These are phyloP conservation scores for Microdochium bolleyi DNA, from an alignment of 2,329 filamentous ascomycete species.

Conservation along the genomic window DNA sequence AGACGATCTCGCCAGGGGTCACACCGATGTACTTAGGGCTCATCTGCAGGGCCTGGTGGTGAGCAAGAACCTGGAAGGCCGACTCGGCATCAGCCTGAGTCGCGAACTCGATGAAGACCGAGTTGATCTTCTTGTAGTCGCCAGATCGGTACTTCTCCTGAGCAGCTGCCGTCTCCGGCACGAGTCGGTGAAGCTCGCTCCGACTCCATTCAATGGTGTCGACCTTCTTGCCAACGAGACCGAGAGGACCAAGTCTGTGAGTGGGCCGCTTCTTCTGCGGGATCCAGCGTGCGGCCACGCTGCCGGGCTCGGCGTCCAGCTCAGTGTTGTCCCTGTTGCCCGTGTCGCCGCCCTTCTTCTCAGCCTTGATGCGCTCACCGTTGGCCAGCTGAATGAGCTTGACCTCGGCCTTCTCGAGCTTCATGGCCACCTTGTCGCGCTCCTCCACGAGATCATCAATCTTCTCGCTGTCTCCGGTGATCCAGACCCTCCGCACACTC, in stretches of 20 bases:
- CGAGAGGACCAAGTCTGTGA: conserved; percentile 61
- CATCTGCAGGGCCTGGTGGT: conserved; percentile 84
- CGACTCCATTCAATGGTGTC: conserved; percentile 92
- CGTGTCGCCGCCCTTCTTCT: conserved; percentile 48
- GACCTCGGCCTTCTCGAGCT: conserved; percentile 80
- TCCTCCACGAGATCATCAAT: conserved; percentile 76
- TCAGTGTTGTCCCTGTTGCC: conserved; percentile 38
- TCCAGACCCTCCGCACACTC: conserved; percentile 77
- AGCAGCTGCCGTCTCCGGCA: conserved; percentile 60
- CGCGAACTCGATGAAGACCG: conserved; percentile 87
- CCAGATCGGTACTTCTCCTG: conserved; percentile 61
- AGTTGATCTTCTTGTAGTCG: conserved; percentile 57
- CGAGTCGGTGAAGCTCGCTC: conserved; percentile 65
- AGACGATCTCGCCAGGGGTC: conserved; percentile 76
- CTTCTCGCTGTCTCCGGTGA: conserved; percentile 67
- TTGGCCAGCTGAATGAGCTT: conserved; percentile 77
- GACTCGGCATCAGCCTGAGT: conserved; percentile 76
- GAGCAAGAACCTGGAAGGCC: conserved; percentile 78
- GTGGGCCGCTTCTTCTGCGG: conserved; percentile 66
- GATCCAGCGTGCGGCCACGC: conserved; percentile 68
- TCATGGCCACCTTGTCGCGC: conserved; percentile 70
- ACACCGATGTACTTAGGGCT: conserved; percentile 78
- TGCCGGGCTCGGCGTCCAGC: conserved; percentile 59
- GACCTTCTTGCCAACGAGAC: conserved; percentile 75
- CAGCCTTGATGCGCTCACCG: conserved; percentile 57